Evolutionary conservation across 78 protist species (phyloP).

Genomic region (Tieghemostelium lacteum): DNA sequence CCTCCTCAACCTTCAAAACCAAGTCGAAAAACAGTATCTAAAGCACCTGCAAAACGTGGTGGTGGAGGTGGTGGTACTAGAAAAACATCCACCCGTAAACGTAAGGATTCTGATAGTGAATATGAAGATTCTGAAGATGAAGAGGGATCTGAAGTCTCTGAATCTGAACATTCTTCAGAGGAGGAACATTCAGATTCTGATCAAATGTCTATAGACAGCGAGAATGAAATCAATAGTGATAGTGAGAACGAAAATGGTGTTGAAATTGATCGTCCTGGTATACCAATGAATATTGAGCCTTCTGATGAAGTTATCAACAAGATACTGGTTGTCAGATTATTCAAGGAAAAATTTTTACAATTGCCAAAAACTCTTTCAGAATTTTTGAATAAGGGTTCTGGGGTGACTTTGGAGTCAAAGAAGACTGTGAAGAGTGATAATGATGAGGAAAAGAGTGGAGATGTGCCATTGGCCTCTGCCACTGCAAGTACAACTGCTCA

Average conservation of each 20-base stretch:
- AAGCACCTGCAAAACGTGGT: too few relatives aligned
- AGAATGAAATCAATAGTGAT: neutral
- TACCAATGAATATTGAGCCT: neutral
- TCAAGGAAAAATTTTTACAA: slow-evolving; percentile 33
- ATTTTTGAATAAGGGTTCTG: neutral
- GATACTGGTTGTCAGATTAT: slow-evolving; percentile 9
- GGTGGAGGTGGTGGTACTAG: too few relatives aligned
- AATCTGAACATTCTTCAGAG: neutral
- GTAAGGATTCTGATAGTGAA: too few relatives aligned
- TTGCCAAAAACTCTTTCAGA: slow-evolving; percentile 16
- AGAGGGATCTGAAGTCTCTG: neutral
- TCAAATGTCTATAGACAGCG: neutral
- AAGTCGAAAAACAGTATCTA: too few relatives aligned
- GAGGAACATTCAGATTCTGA: neutral
- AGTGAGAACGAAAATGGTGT: slow-evolving; percentile 12
- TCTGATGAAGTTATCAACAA: slow-evolving; percentile 7
- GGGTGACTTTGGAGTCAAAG: too few relatives aligned
- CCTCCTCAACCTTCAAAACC: too few relatives aligned
- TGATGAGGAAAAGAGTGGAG: neutral
- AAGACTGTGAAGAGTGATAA: neutral
- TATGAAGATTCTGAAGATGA: neutral
- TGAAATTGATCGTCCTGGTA: neutral
- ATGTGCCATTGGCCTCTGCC: neutral
- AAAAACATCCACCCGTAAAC: too few relatives aligned
- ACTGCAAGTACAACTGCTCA: slow-evolving; percentile 1